phyloP scores from a whole-genome alignment of 139 green algal species.

The Picochlorum costavermella region DNA sequence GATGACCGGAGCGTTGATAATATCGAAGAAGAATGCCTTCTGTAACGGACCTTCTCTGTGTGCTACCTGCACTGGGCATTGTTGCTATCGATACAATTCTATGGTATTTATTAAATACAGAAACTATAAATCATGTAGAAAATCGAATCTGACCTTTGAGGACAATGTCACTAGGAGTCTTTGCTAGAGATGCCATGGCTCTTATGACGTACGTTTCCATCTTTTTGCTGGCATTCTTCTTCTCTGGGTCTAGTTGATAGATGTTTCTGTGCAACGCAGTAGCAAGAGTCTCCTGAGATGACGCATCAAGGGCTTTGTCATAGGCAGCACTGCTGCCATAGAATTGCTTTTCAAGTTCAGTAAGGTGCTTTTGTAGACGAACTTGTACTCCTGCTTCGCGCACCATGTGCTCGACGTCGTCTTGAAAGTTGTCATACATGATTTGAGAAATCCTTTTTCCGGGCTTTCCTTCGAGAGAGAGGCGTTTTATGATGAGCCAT shows the following conservation, averaged over 20 bases:
- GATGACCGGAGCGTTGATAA: too few species aligned
- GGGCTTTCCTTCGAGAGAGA: slow-evolving; percentile 40
- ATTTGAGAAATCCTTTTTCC: slow-evolving; percentile 41
- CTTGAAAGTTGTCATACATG: slow-evolving; percentile 51
- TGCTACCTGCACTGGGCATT: not conserved
- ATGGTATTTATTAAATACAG: too few species aligned
- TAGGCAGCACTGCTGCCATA: slow-evolving; percentile 48
- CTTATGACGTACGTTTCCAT: slow-evolving; percentile 31
- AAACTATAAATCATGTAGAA: not conserved
- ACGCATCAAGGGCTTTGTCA: slow-evolving; percentile 31
- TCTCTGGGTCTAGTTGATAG: slow-evolving; percentile 22
- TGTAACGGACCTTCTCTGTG: not conserved
- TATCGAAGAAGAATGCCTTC: too few species aligned
- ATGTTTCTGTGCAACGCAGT: slow-evolving; percentile 40
- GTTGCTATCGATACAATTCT: not conserved
- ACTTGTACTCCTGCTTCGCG: slow-evolving; percentile 43
- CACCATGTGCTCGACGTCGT: slow-evolving; percentile 44
- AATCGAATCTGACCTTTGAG: slow-evolving; percentile 40
- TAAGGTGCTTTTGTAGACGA: slow-evolving; percentile 40
- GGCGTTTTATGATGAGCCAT: slow-evolving; percentile 49
- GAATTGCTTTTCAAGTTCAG: slow-evolving; percentile 52
- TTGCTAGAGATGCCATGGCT: slow-evolving; percentile 41
- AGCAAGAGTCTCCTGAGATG: slow-evolving; percentile 7
- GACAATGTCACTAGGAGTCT: slow-evolving; percentile 27
- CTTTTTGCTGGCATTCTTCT: slow-evolving; percentile 5